A percentile compares a stretch with the other conserved stretches of the same genome.
Evolutionary conservation across 805 yeast species (phyloP).

Genomic region (Saccharomycopsis fermentans): DNA sequence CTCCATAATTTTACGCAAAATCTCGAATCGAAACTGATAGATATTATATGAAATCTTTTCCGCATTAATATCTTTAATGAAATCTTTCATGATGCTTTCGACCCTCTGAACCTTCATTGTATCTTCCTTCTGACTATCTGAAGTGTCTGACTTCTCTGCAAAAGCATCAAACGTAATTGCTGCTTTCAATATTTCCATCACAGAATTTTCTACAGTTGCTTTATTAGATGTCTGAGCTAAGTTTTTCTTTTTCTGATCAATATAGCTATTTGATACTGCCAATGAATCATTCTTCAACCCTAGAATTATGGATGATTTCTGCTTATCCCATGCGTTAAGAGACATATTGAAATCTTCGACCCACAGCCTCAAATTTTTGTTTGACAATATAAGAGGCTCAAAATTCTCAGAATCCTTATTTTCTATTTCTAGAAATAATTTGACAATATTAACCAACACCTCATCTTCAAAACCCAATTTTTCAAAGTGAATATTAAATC

Average conservation of each 20-base stretch:
- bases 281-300: background rate
- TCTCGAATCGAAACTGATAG: constrained; percentile 8
- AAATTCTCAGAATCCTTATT: background rate
- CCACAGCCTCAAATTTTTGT: background rate
- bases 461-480: background rate
- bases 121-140: background rate
- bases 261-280: background rate
- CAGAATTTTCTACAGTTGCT: background rate
- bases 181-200: background rate
- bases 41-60: constrained; percentile 6
- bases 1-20: background rate
- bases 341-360: constrained; percentile 4
- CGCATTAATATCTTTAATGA: constrained; percentile 1
- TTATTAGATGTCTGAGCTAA: background rate
- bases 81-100: background rate
- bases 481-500: background rate
- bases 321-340: constrained; percentile 11
- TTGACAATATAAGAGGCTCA: background rate
- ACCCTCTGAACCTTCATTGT: background rate
- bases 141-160: background rate
- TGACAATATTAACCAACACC: background rate
- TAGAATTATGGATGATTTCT: constrained; percentile 6
- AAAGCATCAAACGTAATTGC: background rate
- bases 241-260: background rate
- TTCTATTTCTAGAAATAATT: constrained; percentile 3